Conservation (phyloP, 306 rosid genomes). For the Lathyrus tuberosus region DNA sequence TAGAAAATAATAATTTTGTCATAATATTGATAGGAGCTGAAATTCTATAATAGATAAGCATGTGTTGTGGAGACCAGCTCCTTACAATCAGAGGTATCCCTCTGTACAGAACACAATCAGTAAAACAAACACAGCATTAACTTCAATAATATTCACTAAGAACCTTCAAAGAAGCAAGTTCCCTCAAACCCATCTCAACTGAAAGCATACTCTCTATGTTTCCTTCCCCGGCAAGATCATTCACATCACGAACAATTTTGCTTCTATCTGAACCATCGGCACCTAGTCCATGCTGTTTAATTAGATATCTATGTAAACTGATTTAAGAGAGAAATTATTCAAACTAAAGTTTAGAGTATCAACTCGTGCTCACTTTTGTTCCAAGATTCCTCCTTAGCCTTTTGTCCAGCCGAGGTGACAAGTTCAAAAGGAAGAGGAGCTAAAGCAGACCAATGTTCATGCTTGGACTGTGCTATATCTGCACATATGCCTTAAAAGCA, state of each 20-base stretch:
- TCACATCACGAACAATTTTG: conserved; percentile 67
- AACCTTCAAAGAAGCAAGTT: conserved; percentile 84
- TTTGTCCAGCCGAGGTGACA: conserved; percentile 93
- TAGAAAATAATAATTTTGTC: conserved; percentile 28
- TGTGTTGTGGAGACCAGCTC: conserved; percentile 21
- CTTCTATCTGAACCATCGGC: conserved; percentile 69
- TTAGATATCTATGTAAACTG: conserved; percentile 21
- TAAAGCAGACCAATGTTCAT: conserved; percentile 90
- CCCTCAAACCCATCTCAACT: conserved; percentile 93
- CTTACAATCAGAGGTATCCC: conserved; percentile 17
- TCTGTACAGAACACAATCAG: conserved; percentile 19
- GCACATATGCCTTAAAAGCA: conserved; percentile 75
- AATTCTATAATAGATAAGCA: conserved; percentile 18
- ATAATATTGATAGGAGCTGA: conserved; percentile 8
- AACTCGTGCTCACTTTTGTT: conserved; percentile 58
- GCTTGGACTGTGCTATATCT: conserved; percentile 77
- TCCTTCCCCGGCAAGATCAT: conserved; percentile 91
- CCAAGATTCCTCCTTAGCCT: conserved; percentile 95
- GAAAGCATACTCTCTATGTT: conserved; percentile 97
- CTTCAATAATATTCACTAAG: conserved; percentile 26
- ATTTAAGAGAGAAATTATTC: conserved; percentile 17
- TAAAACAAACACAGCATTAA: conserved; percentile 19
- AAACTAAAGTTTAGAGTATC: conserved; percentile 11
- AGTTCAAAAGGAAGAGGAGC: conserved; percentile 97
- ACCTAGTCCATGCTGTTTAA: conserved; percentile 52